phyloP scores from a whole-genome alignment of 768 basidiomycete species.

The Tephrocybe rancida region DNA sequence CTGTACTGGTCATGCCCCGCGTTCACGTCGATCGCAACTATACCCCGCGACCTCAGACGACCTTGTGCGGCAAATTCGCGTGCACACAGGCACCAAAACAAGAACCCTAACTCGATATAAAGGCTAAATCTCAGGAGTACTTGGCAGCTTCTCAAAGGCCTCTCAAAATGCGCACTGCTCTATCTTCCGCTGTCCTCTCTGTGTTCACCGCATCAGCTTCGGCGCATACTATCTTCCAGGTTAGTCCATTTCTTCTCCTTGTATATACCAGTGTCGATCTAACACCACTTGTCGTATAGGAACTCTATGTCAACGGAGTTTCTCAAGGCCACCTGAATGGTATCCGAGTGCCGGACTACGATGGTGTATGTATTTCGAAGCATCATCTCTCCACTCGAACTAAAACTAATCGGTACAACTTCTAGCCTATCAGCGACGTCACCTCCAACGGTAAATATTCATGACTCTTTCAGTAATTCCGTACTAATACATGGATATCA shows the following conservation, averaged over 20 bases:
- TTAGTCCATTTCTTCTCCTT: constrained; percentile 11
- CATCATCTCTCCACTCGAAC: too few species aligned
- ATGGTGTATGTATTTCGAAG: constrained; percentile 30
- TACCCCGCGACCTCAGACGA: constrained; percentile 5
- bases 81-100: neutral
- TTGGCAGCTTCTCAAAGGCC: neutral
- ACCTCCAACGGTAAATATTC: constrained; percentile 43
- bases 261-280: neutral
- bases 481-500: neutral
- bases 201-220: constrained; percentile 28
- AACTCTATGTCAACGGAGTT: constrained; percentile 56
- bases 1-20: neutral
- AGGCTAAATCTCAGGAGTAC: neutral
- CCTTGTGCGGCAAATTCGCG: neutral
- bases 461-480: neutral
- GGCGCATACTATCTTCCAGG: constrained; percentile 59
- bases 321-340: constrained; percentile 42
- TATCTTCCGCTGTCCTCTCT: constrained; percentile 14
- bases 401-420: neutral
- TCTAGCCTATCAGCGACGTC: constrained; percentile 57
- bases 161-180: constrained; percentile 4
- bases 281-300: constrained; percentile 22
- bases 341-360: constrained; percentile 46
- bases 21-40: neutral
- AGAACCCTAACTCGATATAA: constrained; percentile 1